These are phyloP conservation scores for Cinnamomum micranthum DNA, from an alignment of 164 flowering plant genomes.

Conservation along the genomic window DNA sequence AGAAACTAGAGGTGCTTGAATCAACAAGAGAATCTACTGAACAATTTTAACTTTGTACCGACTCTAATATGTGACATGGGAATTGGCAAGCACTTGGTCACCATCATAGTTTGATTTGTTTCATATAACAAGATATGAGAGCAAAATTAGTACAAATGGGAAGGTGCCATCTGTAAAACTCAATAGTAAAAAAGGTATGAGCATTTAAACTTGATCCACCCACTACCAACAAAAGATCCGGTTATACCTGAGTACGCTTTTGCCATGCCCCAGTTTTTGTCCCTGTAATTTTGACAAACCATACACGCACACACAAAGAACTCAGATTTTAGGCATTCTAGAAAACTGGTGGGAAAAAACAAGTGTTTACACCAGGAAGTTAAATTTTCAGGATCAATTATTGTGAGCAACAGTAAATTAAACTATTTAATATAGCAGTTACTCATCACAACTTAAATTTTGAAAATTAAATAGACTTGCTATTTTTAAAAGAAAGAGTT, in stretches of 20 bases:
- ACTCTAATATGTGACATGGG: not conserved
- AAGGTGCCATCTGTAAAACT: not conserved
- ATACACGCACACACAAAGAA: not conserved
- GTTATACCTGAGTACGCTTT: conserved; percentile 17
- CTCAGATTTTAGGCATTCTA: not conserved
- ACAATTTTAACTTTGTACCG: no score
- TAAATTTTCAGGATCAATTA: not conserved
- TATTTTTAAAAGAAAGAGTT: not conserved
- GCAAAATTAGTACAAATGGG: not conserved
- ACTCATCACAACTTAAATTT: not conserved
- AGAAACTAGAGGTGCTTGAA: no score
- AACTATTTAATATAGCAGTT: not conserved
- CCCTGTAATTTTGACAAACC: conserved; percentile 10
- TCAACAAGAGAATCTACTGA: no score
- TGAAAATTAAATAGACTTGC: not conserved
- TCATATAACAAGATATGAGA: not conserved
- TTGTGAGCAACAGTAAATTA: not conserved
- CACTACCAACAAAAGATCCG: no score
- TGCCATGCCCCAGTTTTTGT: not conserved
- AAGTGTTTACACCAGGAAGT: not conserved
- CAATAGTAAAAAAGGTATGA: not conserved
- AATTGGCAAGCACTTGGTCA: not conserved
- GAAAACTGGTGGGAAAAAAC: not conserved
- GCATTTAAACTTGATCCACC: not conserved
- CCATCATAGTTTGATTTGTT: not conserved